Conservation (phyloP, 805 yeast species). For the Myxozyma nipponensis region DNA sequence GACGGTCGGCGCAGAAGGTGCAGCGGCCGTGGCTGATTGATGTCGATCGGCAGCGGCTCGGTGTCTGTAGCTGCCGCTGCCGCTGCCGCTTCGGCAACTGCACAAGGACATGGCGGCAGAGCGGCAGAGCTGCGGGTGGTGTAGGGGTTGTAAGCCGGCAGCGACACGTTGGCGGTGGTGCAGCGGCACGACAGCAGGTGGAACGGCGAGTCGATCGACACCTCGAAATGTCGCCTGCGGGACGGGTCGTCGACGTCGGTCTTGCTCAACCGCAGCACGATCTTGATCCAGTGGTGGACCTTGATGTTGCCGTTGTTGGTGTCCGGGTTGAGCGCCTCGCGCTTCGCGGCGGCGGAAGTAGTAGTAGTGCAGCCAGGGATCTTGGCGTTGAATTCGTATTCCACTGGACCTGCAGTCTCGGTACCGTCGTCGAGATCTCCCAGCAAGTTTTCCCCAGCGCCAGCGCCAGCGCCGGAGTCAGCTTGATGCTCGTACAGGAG, state of each 20-base stretch:
- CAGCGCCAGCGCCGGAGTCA: slow-evolving; percentile 43
- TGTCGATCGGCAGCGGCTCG: slow-evolving; percentile 1
- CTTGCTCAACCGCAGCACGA: slow-evolving; percentile 74
- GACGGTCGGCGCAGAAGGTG: slow-evolving; percentile 54
- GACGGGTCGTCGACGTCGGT: slow-evolving; percentile 45
- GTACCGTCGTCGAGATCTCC: slow-evolving; percentile 37
- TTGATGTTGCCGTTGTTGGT: slow-evolving; percentile 75
- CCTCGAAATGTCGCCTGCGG: slow-evolving; percentile 87
- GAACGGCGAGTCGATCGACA: slow-evolving; percentile 91
- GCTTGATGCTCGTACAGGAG: slow-evolving; percentile 69
- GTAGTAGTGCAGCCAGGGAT: slow-evolving; percentile 51
- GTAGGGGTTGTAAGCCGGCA: slow-evolving; percentile 41
- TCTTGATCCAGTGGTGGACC: slow-evolving; percentile 92
- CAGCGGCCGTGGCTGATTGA: slow-evolving; percentile 45
- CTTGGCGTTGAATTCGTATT: slow-evolving; percentile 79
- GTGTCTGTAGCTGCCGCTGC: no score
- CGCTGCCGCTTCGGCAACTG: not conserved
- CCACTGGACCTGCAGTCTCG: slow-evolving; percentile 45
- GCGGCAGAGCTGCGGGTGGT: slow-evolving; percentile 52
- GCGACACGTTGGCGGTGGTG: slow-evolving; percentile 36
- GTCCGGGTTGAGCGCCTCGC: slow-evolving; percentile 62
- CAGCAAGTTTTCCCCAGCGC: slow-evolving; percentile 44
- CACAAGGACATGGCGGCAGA: slow-evolving; percentile 28
- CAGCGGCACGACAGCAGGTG: slow-evolving; percentile 73
- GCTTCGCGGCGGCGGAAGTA: not conserved